phyloP scores from a whole-genome alignment of 768 basidiomycete genomes.

The Naganishia vaughanmartiniae region DNA sequence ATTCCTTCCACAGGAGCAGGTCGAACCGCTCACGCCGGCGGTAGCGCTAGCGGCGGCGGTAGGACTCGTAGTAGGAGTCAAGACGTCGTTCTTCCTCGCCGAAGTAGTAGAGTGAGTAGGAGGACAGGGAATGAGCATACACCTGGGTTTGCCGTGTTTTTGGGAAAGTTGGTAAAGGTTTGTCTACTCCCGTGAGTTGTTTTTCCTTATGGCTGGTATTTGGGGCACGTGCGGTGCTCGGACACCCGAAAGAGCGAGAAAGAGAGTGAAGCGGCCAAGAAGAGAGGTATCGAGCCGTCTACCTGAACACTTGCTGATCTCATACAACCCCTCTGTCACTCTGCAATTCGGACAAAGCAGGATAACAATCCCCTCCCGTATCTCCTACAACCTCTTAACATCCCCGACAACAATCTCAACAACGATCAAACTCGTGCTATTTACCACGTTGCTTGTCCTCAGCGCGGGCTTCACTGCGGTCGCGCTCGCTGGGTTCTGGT shows the following conservation, averaged over 20 bases:
- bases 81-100: no score
- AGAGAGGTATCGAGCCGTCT: neutral
- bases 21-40: no score
- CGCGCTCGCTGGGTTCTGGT: constrained; percentile 48
- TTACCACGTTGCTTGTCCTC: constrained; percentile 37
- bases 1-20: no score
- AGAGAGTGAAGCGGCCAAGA: no score
- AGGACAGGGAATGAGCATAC: neutral
- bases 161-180: neutral
- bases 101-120: neutral
- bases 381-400: constrained; percentile 41
- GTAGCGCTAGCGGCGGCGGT: no score
- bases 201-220: no score
- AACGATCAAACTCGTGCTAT: constrained; percentile 39
- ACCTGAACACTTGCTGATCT: neutral
- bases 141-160: neutral
- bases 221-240: no score
- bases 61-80: no score
- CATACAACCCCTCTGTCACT: no score
- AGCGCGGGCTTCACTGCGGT: constrained; percentile 44
- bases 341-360: no score
- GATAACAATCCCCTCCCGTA: constrained; percentile 38
- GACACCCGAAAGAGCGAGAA: no score
- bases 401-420: constrained; percentile 46
- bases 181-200: neutral